Evolutionary conservation across 352 stramenopile species (phyloP).

Genomic region (Phytophthora sojae): DNA sequence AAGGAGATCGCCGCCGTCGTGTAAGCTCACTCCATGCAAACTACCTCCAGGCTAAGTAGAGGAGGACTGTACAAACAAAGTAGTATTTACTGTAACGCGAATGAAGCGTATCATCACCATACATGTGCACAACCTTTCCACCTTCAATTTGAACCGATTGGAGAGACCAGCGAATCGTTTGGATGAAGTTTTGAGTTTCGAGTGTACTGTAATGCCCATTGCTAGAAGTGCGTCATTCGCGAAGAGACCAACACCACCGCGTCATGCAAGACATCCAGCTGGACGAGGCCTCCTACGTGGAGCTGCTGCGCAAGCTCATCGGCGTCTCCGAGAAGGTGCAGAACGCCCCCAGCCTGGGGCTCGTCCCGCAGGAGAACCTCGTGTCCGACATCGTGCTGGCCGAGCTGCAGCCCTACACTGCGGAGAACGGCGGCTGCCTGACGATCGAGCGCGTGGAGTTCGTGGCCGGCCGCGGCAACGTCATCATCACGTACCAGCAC

Average conservation of each 20-base stretch:
- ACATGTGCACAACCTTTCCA: too few relatives aligned
- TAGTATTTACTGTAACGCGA: constrained; percentile 35
- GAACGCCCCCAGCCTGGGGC: constrained; percentile 64
- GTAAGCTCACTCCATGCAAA: constrained; percentile 11
- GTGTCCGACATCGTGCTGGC: constrained; percentile 89
- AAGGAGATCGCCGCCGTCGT: constrained; percentile 50
- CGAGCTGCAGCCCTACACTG: constrained; percentile 77
- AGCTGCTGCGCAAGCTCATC: constrained; percentile 90
- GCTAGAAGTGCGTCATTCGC: too few relatives aligned
- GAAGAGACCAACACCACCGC: too few relatives aligned
- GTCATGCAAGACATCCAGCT: constrained; percentile 77
- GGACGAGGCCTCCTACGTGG: constrained; percentile 85
- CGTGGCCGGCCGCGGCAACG: constrained; percentile 80
- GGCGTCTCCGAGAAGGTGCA: constrained; percentile 79
- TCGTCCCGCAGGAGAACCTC: constrained; percentile 87
- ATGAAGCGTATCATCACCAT: constrained; percentile 14
- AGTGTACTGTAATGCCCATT: too few relatives aligned
- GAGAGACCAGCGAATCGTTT: not conserved
- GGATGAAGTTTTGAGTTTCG: too few relatives aligned
- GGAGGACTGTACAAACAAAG: constrained; percentile 11
- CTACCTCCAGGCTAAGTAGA: not conserved
- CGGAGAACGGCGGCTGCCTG: constrained; percentile 79
- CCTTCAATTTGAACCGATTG: not conserved
- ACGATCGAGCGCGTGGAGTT: constrained; percentile 83
- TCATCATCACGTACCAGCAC: constrained; percentile 91